Conservation (phyloP, 108 stramenopile species). For the Fragilaria radians region DNA sequence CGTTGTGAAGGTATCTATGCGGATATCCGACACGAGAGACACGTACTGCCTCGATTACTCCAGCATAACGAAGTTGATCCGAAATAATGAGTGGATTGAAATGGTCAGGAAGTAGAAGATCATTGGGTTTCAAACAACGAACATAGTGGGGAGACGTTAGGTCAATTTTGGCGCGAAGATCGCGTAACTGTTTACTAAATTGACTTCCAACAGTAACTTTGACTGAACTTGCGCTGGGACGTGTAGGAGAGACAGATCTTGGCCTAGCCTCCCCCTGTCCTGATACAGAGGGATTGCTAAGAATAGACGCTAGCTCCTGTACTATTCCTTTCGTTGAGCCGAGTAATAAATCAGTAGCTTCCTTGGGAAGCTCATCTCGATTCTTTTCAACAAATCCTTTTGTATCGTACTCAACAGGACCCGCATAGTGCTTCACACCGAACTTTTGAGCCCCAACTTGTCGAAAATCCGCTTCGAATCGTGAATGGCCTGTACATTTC, state of each 20-base stretch:
- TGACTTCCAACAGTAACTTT: slow-evolving; percentile 51
- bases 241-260: slow-evolving; percentile 15
- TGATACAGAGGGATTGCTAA: slow-evolving; percentile 21
- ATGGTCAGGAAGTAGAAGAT: slow-evolving; percentile 31
- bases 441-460: slow-evolving; percentile 54
- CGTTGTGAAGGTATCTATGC: slow-evolving; percentile 35
- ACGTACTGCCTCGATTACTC: slow-evolving; percentile 63
- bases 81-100: slow-evolving; percentile 51
- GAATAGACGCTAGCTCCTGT: slow-evolving; percentile 31
- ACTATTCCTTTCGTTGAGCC: slow-evolving; percentile 29
- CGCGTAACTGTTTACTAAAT: slow-evolving; percentile 50
- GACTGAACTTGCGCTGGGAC: neutral
- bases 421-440: slow-evolving; percentile 60
- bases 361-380: slow-evolving; percentile 58
- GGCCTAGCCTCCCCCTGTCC: neutral
- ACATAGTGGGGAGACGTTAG: slow-evolving; percentile 65
- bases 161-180: slow-evolving; percentile 48
- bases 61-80: slow-evolving; percentile 68
- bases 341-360: slow-evolving; percentile 42
- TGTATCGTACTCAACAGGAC: slow-evolving; percentile 49
- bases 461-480: slow-evolving; percentile 48
- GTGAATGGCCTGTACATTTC: slow-evolving; percentile 27
- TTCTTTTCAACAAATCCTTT: slow-evolving; percentile 74
- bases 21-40: slow-evolving; percentile 68
- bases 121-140: slow-evolving; percentile 82